A percentile compares a stretch with the other conserved stretches of the same genome.
Evolutionary conservation across 306 rosid species (phyloP).

Genomic region (Malus sylvestris): DNA sequence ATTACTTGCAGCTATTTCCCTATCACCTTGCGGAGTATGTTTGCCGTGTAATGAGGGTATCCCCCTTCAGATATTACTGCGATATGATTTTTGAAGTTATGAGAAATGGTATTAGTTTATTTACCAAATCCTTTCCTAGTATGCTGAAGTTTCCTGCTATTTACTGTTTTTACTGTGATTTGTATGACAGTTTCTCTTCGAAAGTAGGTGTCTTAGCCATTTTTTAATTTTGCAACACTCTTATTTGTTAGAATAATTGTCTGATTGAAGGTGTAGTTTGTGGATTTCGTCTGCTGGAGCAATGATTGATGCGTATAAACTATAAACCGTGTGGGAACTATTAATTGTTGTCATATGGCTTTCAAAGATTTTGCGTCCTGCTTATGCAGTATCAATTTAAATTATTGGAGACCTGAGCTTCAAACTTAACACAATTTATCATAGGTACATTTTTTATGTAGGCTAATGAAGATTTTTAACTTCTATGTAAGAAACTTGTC

Average conservation of each 20-base stretch:
- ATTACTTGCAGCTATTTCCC: slow-evolving; percentile 81
- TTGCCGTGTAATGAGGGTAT: slow-evolving; percentile 90
- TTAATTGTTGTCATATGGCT: background rate
- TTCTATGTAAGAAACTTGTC: background rate
- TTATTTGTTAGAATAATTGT: background rate
- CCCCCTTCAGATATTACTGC: slow-evolving; percentile 90
- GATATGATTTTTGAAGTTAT: slow-evolving; percentile 95
- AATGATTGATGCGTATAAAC: background rate
- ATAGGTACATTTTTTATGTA: background rate
- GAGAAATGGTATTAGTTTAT: slow-evolving; percentile 56
- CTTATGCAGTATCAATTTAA: background rate
- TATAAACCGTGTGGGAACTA: background rate
- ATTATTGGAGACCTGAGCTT: background rate
- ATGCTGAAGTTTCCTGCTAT: background rate
- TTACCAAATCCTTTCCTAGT: slow-evolving; percentile 23
- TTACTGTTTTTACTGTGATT: slow-evolving; percentile 9
- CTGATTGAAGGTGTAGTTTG: background rate
- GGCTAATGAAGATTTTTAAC: background rate
- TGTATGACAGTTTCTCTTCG: background rate
- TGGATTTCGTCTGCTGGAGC: background rate
- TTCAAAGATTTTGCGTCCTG: background rate
- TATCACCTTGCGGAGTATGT: slow-evolving; percentile 85
- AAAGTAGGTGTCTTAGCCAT: background rate
- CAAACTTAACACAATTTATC: background rate
- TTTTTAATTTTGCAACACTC: background rate